Evolutionary conservation across 2,329 filamentous ascomycete genomes (phyloP).

Genomic region (Pezicula radicicola): DNA sequence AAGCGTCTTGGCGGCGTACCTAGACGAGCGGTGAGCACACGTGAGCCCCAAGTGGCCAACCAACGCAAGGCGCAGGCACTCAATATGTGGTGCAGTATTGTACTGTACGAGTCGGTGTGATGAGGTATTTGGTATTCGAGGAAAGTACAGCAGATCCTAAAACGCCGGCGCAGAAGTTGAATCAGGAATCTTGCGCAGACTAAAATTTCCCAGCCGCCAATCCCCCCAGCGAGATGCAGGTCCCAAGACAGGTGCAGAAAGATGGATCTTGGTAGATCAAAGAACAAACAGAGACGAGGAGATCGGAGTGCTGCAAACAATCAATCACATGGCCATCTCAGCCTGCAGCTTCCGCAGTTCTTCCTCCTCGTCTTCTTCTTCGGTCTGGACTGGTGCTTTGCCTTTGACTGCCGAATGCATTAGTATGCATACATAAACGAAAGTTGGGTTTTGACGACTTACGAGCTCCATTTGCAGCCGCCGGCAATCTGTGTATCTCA

Average conservation of each 20-base stretch:
- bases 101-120: conserved; percentile 9
- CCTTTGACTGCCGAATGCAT: conserved; percentile 41
- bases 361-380: conserved; percentile 94
- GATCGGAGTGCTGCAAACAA: conserved; percentile 10
- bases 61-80: too few relatives aligned
- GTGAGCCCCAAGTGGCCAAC: conserved; percentile 3
- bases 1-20: too few relatives aligned
- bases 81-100: neutral
- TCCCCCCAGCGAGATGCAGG: conserved; percentile 19
- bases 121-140: conserved; percentile 15
- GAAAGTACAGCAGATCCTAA: conserved; percentile 24
- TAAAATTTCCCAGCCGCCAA: conserved; percentile 15
- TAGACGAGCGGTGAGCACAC: conserved; percentile 10
- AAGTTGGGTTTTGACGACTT: conserved; percentile 38
- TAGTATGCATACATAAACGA: conserved; percentile 11
- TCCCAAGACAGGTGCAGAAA: conserved; percentile 15
- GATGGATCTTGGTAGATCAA: conserved; percentile 13
- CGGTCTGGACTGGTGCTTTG: conserved; percentile 44
- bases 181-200: conserved; percentile 15
- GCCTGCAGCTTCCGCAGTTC: conserved; percentile 91
- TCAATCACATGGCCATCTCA: conserved; percentile 88
- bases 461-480: conserved; percentile 73
- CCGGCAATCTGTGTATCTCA: conserved; percentile 72
- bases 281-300: conserved; percentile 6
- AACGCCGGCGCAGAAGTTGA: conserved; percentile 20